Evolutionary conservation across 805 yeast species (phyloP).

Genomic region (Saturnispora mendoncae): DNA sequence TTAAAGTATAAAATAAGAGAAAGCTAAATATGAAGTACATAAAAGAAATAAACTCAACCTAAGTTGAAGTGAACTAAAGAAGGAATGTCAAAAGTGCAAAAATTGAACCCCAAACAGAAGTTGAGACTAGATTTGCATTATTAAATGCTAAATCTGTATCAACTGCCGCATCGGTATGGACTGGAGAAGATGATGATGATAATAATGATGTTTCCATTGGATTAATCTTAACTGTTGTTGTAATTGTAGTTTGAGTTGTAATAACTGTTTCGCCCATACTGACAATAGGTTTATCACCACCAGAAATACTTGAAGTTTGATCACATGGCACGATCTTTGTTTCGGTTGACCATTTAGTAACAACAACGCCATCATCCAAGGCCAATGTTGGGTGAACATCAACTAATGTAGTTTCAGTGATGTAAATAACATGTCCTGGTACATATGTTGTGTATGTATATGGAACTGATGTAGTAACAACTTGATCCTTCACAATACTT

Average conservation of each 20-base stretch:
- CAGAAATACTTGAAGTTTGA: not conserved
- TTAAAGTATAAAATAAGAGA: too few relatives aligned
- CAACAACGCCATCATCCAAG: slow-evolving; percentile 1
- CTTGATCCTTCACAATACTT: not conserved
- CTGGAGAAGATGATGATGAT: not conserved
- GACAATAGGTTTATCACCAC: not conserved
- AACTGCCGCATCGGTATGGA: not conserved
- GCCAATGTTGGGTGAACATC: not conserved
- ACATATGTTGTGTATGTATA: not conserved
- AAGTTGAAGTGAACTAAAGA: not conserved
- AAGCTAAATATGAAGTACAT: too few relatives aligned
- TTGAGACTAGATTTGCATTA: not conserved
- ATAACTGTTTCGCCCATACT: not conserved
- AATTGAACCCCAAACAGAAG: not conserved
- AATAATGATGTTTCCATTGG: not conserved
- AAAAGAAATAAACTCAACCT: too few relatives aligned
- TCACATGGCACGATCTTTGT: slow-evolving; percentile 3
- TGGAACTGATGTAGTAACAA: not conserved
- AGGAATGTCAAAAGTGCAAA: not conserved
- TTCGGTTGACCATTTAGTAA: not conserved
- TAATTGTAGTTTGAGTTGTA: not conserved
- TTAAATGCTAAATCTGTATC: not conserved
- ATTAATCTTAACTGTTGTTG: not conserved
- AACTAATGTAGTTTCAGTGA: not conserved
- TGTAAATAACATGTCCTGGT: not conserved